Evolutionary conservation across 805 yeast species (phyloP), one percentile per base, ranked within the genome.

Genomic region (Candida broadrunensis): DNA sequence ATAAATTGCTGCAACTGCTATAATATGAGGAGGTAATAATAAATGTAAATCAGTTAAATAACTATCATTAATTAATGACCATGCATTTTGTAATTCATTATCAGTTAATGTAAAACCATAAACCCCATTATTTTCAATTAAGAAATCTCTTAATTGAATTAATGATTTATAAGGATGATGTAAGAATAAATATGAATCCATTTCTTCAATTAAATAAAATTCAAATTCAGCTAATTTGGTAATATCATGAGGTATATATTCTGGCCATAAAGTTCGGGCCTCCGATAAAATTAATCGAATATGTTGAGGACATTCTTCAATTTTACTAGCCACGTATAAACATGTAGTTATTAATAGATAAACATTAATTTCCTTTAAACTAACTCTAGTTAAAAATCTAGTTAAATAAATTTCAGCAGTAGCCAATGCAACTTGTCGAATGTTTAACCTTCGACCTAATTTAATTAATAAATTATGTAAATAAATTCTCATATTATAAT

Each of bases 301-400:
- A 56, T 93, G 97, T 55, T 86, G 95, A 1, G 99, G 98, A 51
- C 88, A 84, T 61, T 93, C 99, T 60, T 93, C 98, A 25, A 89
- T 85, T 58, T 93, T 91, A 65, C 97, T 85, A 0, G 97, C 90
- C 23, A 93, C 72, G 54, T 93, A 93, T 2, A 91, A 73, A 49
- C 93, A 82, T 0, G 98, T 81, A 0, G 99, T 81, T 9, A 88
- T 83, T 41, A 90, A 62, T 32, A 89, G 63, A 55, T 89, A 91
- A 1, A 86, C 67, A 56, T 93, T 93, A 42, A 89, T 76, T 57
- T 93, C 99, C 48, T 83, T 79, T 12, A 88, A 63, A 11, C 88
- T 79, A 0, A 81, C 90, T 34, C 77, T 72, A 2, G 86, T 76
- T 33, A 89, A 67, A 53, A 91, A 88, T 34, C 99, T 61, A n/a